Base-by-base conservation (phyloP, 23 red algal genomes). In the Chondrus crispus region DNA sequence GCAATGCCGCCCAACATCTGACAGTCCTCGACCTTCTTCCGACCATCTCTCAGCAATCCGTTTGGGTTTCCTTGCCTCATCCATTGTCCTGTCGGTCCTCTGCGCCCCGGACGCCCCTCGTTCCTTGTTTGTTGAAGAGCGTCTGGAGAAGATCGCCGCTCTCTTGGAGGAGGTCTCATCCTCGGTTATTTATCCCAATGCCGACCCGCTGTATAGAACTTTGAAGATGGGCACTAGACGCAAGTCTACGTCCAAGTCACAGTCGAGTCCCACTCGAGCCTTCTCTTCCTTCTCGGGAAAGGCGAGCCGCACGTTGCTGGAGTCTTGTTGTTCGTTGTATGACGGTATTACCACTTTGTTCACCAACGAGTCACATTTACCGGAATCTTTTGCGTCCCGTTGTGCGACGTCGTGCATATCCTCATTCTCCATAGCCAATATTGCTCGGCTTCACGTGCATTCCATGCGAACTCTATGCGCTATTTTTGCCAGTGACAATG, bases 391-490 rank as follows among this genome's bases (percentile, higher is more conserved):
- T 26, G 85, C 63, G 10, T 57, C 69, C 4, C 48, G 70, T 28
- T 37, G 64, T 40, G 85, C 43, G 51, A 39, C 10, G 68, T 89
- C 1, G 2, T 89, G 85, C 30, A 43, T 89, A 5, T 70, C 75
- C 7, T 77, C 85, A 24, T 70, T 89, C 18, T 89, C 85, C 16
- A 50, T 89, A 4, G 78, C 85, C 16, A 70, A 70, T 2, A 58
- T 89, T 35, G 70, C 53, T 12, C 85, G 85, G n/a, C 68, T 78
- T 36, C 85, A 89, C n/a, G 57, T 68, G 43, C 85, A 89, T 10
- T 39, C 85, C 36, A 80, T 79, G 39, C 52, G 78, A 5, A 77
- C 73, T 4, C 68, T 50, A 50, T 58, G 48, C 40, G 71, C 70
- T 12, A 60, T 89, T 14, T 89, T 89, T 74, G n/a, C 73, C 38